Evolutionary conservation across 2,329 filamentous ascomycete genomes (phyloP).

Genomic region (Aspergillus fumigatus): DNA sequence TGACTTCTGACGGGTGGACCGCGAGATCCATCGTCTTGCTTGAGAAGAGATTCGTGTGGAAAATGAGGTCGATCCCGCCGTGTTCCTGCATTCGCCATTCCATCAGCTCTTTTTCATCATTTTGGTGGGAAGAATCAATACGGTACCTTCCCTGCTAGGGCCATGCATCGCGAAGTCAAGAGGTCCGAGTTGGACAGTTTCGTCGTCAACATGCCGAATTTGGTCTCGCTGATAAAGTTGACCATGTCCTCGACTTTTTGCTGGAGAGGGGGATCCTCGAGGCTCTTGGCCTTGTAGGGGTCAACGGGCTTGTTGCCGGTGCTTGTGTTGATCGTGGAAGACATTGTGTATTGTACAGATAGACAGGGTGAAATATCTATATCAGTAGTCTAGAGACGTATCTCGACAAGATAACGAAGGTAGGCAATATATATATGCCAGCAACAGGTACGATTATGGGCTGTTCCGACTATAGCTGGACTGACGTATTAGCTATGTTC

Average conservation of each 20-base stretch:
- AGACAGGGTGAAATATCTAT: background rate
- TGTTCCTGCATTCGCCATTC: slow-evolving; percentile 54
- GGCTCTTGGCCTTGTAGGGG: slow-evolving; percentile 75
- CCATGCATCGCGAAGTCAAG: slow-evolving; percentile 81
- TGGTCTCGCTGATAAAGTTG: slow-evolving; percentile 65
- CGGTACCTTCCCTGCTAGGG: slow-evolving; percentile 68
- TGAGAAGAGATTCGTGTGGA: slow-evolving; percentile 87
- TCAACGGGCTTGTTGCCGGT: slow-evolving; percentile 64
- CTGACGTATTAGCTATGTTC: background rate
- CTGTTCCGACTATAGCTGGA: background rate
- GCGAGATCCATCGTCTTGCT: slow-evolving; percentile 80
- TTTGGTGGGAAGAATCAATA: no score
- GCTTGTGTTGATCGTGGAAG: slow-evolving; percentile 50
- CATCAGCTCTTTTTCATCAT: background rate
- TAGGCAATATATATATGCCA: background rate
- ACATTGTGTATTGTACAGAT: slow-evolving; percentile 19
- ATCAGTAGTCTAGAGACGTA: background rate
- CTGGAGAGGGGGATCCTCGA: slow-evolving; percentile 65
- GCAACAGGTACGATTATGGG: background rate
- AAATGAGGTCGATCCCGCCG: slow-evolving; percentile 75
- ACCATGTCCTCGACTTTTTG: slow-evolving; percentile 73
- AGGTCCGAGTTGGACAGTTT: slow-evolving; percentile 57
- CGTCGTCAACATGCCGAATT: slow-evolving; percentile 89
- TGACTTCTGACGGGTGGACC: slow-evolving; percentile 65
- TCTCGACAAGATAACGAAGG: background rate